Base-by-base conservation (phyloP, 139 green algal genomes). In the Picochlorum sp. region DNA sequence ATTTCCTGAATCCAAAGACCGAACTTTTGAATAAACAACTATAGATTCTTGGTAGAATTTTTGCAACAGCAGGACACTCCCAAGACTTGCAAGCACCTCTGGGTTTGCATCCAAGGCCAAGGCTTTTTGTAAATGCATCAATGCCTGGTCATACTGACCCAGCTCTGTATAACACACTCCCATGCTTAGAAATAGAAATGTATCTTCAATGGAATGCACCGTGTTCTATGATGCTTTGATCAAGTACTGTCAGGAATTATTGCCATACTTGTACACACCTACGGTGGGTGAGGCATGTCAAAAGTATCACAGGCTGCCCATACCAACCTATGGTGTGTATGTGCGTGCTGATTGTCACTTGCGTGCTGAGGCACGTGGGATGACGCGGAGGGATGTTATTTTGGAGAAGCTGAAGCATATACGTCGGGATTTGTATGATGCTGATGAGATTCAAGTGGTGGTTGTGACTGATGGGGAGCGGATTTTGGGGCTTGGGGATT, bases 231-330 rank as follows among this genome's bases (percentile, higher is more conserved):
- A 68, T 3, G 44, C 80, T 11, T 69, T 94, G 59, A 61, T 90
- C 38, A 57, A 64, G 34, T 65, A 93, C 63, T 71, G 82, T 2
- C 69, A 89, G 54, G 79, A 92, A 49, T 61, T 92, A 10, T 73
- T 96, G 34, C 90, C 88, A 0, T 78, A 83, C 44, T 78, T 96
- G 24, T 97, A 97, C 82, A 97, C 91, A 1, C 91, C 91, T 3
- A 95, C 88, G 13, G 91, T 98, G 0, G 92, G 92, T 2, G 87
- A 98, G 63, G 92, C 90, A 4, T 97, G 91, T 72, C 69, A 88
- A 70, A 70, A 80, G 78, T 88, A 87, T 69, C 60, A 90, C 32
- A 73, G 26, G 28, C 32, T 83, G 3, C 57, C 37, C 24, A 66
- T 77, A 32, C 70, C 70, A 32, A 77, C 70, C 2, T 72, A 77